Conservation (phyloP, 257 asterid species). For the Verbascum thapsus region DNA sequence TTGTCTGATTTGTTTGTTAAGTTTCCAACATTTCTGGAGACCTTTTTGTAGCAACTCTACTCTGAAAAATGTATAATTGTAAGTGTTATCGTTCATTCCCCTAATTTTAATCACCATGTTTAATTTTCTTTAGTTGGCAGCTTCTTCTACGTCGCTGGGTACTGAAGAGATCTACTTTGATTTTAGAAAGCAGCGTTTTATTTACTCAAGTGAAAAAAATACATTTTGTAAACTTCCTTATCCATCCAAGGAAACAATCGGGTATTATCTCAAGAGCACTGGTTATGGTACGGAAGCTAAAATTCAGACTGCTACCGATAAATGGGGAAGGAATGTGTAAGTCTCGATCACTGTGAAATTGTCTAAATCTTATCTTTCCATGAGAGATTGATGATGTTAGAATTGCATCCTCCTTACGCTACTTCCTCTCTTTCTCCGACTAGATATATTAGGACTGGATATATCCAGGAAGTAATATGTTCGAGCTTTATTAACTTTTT, state of each 20-base stretch:
- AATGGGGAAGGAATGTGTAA: conserved; percentile 98
- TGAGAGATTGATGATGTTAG: conserved; percentile 28
- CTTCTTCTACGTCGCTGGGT: conserved; percentile 55
- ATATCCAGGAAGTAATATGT: conserved; percentile 6
- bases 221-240: conserved; percentile 83
- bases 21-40: conserved; percentile 1
- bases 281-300: conserved; percentile 96
- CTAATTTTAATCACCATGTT: conserved; percentile 29
- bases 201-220: conserved; percentile 69
- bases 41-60: conserved; percentile 16
- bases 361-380: conserved; percentile 12
- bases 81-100: conserved; percentile 6
- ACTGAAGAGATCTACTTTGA: conserved; percentile 86
- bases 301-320: conserved; percentile 71
- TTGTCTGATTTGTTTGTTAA: conserved; percentile 11
- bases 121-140: conserved; percentile 58
- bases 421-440: conserved; percentile 2
- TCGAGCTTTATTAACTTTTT: conserved; percentile 10
- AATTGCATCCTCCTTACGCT: conserved; percentile 12
- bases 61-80: neutral
- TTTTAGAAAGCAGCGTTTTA: conserved; percentile 92
- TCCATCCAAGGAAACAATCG: conserved; percentile 92
- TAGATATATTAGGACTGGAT: neutral
- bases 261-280: conserved; percentile 80
- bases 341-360: conserved; percentile 37